phyloP scores from a whole-genome alignment of 78 protist genomes.

The Bodo saltans region DNA sequence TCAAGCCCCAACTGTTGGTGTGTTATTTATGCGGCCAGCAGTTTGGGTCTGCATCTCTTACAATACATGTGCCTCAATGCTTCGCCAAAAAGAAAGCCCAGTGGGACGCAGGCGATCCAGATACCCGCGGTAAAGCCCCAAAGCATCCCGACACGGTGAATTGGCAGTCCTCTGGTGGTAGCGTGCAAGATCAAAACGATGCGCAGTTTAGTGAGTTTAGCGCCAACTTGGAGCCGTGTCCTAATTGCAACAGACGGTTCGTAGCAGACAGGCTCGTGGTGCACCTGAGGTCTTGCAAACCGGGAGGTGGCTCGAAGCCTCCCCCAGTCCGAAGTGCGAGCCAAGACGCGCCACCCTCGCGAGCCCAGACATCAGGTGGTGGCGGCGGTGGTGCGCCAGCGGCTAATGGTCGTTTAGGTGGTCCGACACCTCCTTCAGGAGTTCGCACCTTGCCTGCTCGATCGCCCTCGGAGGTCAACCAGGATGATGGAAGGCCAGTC shows the following conservation, averaged over 20 bases:
- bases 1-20: slow-evolving; percentile 22
- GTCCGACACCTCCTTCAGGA: too few relatives aligned
- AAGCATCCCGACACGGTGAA: slow-evolving; percentile 2
- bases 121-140: slow-evolving; percentile 12
- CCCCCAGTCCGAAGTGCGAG: not conserved
- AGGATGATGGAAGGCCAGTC: too few relatives aligned
- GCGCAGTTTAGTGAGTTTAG: not conserved
- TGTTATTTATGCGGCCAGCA: slow-evolving; percentile 37
- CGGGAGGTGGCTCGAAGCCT: not conserved
- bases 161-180: not conserved
- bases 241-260: slow-evolving; percentile 19
- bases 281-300: slow-evolving; percentile 22
- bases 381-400: too few relatives aligned
- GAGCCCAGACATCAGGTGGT: too few relatives aligned
- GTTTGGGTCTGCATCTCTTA: slow-evolving; percentile 27
- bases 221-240: slow-evolving; percentile 6
- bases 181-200: not conserved
- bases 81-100: slow-evolving; percentile 11
- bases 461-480: too few relatives aligned
- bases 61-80: slow-evolving; percentile 35
- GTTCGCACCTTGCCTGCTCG: too few relatives aligned
- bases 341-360: too few relatives aligned
- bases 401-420: too few relatives aligned
- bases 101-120: slow-evolving; percentile 24
- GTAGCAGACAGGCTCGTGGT: slow-evolving; percentile 27